Percentiles rank a stretch among this genome's conserved stretches.
Evolutionary conservation across 352 stramenopile genomes (phyloP).

Genomic region (Phytophthora quininea): DNA sequence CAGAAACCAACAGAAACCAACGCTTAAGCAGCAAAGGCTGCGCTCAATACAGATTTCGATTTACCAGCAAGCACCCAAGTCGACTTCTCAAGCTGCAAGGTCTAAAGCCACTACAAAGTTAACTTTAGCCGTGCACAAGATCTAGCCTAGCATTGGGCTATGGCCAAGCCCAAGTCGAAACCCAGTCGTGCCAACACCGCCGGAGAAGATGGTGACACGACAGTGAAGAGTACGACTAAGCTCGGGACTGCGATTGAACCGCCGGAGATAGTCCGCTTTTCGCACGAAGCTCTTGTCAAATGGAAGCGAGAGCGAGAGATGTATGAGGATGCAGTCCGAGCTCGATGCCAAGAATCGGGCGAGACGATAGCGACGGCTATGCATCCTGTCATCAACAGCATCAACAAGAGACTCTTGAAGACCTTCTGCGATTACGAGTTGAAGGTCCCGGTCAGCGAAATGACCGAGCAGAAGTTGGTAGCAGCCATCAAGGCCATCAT

Average conservation of each 20-base stretch:
- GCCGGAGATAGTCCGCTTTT: slow-evolving; percentile 3
- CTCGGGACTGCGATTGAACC: slow-evolving; percentile 1
- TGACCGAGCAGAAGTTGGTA: not conserved
- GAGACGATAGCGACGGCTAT: not conserved
- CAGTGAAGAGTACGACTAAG: not conserved
- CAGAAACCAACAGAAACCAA: too few relatives aligned
- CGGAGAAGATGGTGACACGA: not conserved
- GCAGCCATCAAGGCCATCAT: not conserved
- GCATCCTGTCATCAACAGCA: slow-evolving; percentile 1
- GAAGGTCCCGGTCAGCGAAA: not conserved
- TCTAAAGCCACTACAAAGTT: too few relatives aligned
- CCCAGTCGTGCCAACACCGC: slow-evolving; percentile 10
- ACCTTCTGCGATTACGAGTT: slow-evolving; percentile 10
- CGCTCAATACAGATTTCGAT: too few relatives aligned
- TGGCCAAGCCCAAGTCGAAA: not conserved
- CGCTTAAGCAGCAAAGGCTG: too few relatives aligned
- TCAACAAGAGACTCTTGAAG: slow-evolving; percentile 3
- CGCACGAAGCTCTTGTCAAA: slow-evolving; percentile 11
- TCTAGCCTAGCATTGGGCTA: too few relatives aligned
- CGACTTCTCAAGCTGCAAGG: too few relatives aligned
- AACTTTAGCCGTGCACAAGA: too few relatives aligned
- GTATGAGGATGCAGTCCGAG: slow-evolving; percentile 8
- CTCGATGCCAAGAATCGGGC: slow-evolving; percentile 6
- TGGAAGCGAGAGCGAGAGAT: slow-evolving; percentile 4
- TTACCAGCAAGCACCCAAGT: too few relatives aligned